phyloP scores from a whole-genome alignment of 371 early-diverging fungal genomes.

The Choanephora cucurbitarum region DNA sequence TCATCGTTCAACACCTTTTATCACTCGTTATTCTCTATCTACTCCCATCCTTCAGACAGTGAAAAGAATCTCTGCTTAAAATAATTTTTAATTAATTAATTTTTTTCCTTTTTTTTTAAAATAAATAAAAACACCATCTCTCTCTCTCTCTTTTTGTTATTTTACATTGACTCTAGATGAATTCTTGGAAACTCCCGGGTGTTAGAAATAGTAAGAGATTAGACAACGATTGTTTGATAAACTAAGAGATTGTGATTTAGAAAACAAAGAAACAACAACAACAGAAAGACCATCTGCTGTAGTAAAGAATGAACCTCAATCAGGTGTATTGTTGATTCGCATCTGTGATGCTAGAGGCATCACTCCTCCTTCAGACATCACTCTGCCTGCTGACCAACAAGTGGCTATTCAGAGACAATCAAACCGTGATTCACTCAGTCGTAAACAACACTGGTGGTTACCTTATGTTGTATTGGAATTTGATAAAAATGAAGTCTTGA shows the following conservation, averaged over 20 bases:
- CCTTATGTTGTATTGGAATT: constrained; percentile 91
- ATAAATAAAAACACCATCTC: too few species aligned
- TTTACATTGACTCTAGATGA: constrained; percentile 16
- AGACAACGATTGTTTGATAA: constrained; percentile 1
- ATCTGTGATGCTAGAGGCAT: constrained; percentile 82
- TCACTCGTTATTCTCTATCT: not conserved
- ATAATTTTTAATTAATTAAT: not conserved
- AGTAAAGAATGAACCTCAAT: constrained; percentile 43
- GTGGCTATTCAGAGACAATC: constrained; percentile 27
- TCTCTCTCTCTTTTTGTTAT: too few species aligned
- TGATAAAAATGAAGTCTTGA: constrained; percentile 90
- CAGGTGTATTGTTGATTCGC: constrained; percentile 77
- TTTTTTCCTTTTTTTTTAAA: too few species aligned
- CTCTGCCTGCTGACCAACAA: constrained; percentile 40
- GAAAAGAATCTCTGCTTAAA: not conserved
- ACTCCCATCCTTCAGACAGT: not conserved
- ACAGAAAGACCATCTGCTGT: constrained; percentile 10
- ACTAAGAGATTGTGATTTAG: too few species aligned
- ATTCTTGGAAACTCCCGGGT: constrained; percentile 44
- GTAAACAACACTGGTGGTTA: constrained; percentile 75
- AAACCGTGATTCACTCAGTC: constrained; percentile 70
- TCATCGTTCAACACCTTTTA: not conserved
- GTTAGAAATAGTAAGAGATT: constrained; percentile 25
- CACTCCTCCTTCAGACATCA: constrained; percentile 57
- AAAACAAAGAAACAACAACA: constrained; percentile 27